Conservation (phyloP, 352 stramenopile genomes). For the Phytophthora citrophthora region DNA sequence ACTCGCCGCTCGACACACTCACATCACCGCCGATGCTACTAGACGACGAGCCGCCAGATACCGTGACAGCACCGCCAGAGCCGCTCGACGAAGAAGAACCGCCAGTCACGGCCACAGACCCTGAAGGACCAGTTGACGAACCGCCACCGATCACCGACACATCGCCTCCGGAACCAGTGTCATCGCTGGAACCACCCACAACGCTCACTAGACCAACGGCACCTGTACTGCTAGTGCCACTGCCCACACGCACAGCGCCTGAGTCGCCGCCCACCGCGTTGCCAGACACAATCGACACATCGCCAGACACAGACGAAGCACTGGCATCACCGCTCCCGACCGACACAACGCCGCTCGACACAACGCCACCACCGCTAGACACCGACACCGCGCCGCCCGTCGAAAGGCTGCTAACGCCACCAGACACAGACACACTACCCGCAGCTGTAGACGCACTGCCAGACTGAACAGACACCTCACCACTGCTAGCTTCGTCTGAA, state of each 20-base stretch:
- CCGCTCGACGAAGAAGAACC: constrained; percentile 27
- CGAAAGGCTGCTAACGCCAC: neutral
- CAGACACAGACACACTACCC: neutral
- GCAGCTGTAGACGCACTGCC: neutral
- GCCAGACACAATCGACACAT: neutral
- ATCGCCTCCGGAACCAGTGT: constrained; percentile 5
- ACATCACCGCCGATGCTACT: constrained; percentile 31
- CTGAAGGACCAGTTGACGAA: constrained; percentile 2
- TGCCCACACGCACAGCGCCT: neutral
- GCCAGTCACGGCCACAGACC: constrained; percentile 17
- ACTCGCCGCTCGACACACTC: constrained; percentile 25
- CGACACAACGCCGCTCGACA: neutral
- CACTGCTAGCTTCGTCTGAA: neutral
- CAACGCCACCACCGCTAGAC: neutral
- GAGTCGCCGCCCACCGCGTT: neutral
- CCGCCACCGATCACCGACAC: constrained; percentile 14
- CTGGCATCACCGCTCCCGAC: neutral
- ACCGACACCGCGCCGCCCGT: neutral
- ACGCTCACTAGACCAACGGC: constrained; percentile 19
- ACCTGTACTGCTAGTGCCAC: constrained; percentile 18
- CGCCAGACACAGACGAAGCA: neutral
- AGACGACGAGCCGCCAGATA: constrained; percentile 29
- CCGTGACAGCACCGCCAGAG: constrained; percentile 11
- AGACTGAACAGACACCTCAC: neutral
- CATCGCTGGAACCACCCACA: constrained; percentile 17